Base-by-base conservation (phyloP, 2,329 filamentous ascomycete genomes). In the Cordyceps cateniannulata region DNA sequence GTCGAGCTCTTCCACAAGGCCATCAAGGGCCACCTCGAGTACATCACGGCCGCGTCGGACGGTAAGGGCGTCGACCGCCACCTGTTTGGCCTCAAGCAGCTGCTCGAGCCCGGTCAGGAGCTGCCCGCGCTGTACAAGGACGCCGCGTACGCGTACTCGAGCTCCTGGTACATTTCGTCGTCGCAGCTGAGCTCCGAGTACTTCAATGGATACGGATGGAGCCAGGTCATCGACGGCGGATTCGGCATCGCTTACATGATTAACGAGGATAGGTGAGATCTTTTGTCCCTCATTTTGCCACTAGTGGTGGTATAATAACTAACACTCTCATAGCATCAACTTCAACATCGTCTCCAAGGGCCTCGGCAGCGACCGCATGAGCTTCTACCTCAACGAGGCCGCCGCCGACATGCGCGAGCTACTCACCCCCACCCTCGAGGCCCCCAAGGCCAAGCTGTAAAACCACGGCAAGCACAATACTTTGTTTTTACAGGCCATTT, bases 231-330 rank as follows among this genome's bases (percentile, higher is more conserved):
- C 60, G 93, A 98, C 70, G 90, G 89, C 63, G 95, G 95, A 32
- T 99, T 95, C 77, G 95, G 95, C 66, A 96, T 99, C 71, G 95
- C 95, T 44, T 99, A 99, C 75, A 99, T 99, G 95, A 98, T 99
- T 75, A 99, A 99, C 73, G 93, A 98, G 82, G 96, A 97, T 76
- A 93, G 86, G 88, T 91, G 72, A 75, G 79, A 12, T 35, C 29
- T 35, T 35, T 32, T 48, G 32, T 2, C 29, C 20, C 14, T n/a
- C 18, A 8, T 49, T n/a, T n/a, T 40, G 5, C 27, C 29, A 45
- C 50, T 45, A 6, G 6, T 9, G 20, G 45, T 24, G 42, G 25
- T 2, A 24, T 35, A n/a, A 29, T 27, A 32, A 32, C 25, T 52
- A n/a, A 59, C 56, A 20, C n/a, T 6, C 6, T 9, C 10, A 47